Base-by-base conservation (phyloP, 305 asterid genomes). In the Ajuga reptans region DNA sequence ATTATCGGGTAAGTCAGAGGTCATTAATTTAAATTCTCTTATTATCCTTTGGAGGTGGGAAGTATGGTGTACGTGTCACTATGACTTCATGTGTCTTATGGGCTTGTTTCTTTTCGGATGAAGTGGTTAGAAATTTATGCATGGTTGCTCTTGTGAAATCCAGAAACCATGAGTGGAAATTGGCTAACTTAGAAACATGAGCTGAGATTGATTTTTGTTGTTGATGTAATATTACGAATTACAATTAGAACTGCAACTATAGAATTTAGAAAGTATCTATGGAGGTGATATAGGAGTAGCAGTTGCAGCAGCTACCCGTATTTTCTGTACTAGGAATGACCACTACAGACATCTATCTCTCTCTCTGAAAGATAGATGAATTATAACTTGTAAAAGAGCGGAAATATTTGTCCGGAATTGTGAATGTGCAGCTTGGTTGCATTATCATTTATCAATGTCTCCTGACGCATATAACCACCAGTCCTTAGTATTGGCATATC, bases 1-100 rank as follows among this genome's bases (percentile, higher is more conserved):
- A 88, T 89, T 76, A 91, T 94, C 64, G 99, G 98, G 98, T 85
- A 69, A 71, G 83, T 71, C 14, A 42, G 64, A 45, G 61, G 57
- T 21, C 60, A 50, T 31, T 42, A 31, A n/a, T 14, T 34, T 45
- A 10, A 47, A 42, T 39, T 52, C 62, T 73, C 29, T 61, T 55
- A 16, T 47, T 62, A 21, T 16, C 37, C 36, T 66, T 42, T 6
- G 27, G 63, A 18, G 50, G 41, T 0, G 43, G 59, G 29, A 27
- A 14, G 10, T 9, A 36, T 64, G 39, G 49, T 43, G 18, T 50
- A n/a, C 65, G 9, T 9, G 18, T 34, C 10, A 34, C 50, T 33
- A 49, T 51, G 50, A 34, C 37, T 9, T 65, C 51, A 17, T 15
- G 61, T 50, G 54, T 34, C 51, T 66, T 36, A 18, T 16, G 21